Evolutionary conservation across 495 filamentous ascomycete genomes (phyloP).

Genomic region (Penicillium longicatenatum): DNA sequence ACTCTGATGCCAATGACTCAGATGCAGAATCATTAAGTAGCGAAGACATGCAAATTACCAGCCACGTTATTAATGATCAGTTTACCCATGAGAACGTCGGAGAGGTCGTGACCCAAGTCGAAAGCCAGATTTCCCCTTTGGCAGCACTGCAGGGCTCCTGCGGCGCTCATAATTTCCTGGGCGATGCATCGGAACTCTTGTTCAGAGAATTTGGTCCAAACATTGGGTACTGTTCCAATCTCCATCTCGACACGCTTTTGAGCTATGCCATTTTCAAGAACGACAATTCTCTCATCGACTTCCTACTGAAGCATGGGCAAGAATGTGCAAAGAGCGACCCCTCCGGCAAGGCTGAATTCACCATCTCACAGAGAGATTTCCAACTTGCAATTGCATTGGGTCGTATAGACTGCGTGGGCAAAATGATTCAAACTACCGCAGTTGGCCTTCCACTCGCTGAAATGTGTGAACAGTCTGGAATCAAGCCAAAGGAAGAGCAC

Average conservation of each 20-base stretch:
- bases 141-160: constrained; percentile 38
- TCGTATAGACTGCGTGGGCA: constrained; percentile 44
- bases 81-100: constrained; percentile 75
- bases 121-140: constrained; percentile 56
- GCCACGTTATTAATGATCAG: constrained; percentile 53
- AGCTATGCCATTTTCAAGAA: constrained; percentile 40
- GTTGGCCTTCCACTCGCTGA: constrained; percentile 66
- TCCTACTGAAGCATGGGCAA: constrained; percentile 45
- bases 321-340: constrained; percentile 25
- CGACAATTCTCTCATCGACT: constrained; percentile 42
- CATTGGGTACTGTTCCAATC: no score
- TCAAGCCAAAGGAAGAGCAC: constrained; percentile 57
- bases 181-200: constrained; percentile 11
- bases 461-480: constrained; percentile 59
- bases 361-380: constrained; percentile 25
- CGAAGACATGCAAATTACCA: constrained; percentile 44
- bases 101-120: constrained; percentile 60
- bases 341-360: constrained; percentile 25
- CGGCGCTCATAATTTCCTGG: constrained; percentile 30
- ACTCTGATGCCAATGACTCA: constrained; percentile 7
- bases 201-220: not conserved
- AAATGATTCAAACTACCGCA: constrained; percentile 56
- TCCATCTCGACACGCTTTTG: constrained; percentile 17
- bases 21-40: constrained; percentile 34
- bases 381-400: constrained; percentile 46